phyloP scores from a whole-genome alignment of 1,139 yeast species.

The Magnusiomyces clavatus region DNA sequence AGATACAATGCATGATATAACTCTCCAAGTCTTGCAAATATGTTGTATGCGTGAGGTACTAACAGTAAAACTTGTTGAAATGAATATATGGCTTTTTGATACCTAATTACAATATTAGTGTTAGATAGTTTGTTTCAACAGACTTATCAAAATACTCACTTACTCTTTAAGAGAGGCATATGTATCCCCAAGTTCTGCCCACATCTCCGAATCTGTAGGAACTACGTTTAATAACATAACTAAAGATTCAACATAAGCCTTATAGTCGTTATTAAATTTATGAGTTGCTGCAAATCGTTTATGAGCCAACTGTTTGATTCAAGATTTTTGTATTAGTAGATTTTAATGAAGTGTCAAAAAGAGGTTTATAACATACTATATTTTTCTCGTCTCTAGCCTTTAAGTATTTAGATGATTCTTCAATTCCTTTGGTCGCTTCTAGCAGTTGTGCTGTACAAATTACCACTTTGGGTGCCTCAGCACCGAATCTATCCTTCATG shows the following conservation, averaged over 20 bases:
- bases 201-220: constrained; percentile 68
- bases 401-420: constrained; percentile 35
- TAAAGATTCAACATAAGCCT: constrained; percentile 44
- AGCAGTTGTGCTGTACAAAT: constrained; percentile 50
- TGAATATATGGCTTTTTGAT: constrained; percentile 58
- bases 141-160: not conserved
- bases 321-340: not conserved
- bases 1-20: constrained; percentile 24
- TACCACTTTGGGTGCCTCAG: constrained; percentile 47
- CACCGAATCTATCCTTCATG: constrained; percentile 56
- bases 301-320: constrained; percentile 18
- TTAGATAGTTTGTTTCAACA: not conserved
- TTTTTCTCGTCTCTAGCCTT: constrained; percentile 30
- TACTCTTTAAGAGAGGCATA: constrained; percentile 51
- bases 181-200: constrained; percentile 66
- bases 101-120: constrained; percentile 19
- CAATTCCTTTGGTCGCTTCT: constrained; percentile 49
- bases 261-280: constrained; percentile 27
- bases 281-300: constrained; percentile 34
- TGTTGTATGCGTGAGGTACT: constrained; percentile 65
- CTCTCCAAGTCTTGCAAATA: constrained; percentile 60
- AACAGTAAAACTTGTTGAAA: constrained; percentile 61
- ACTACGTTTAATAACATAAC: constrained; percentile 43
- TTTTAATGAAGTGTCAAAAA: not conserved
- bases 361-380: constrained; percentile 15